Percentiles rank a stretch among this genome's conserved stretches.
Conservation (phyloP, 805 yeast genomes). For the Pichia nakasei region DNA sequence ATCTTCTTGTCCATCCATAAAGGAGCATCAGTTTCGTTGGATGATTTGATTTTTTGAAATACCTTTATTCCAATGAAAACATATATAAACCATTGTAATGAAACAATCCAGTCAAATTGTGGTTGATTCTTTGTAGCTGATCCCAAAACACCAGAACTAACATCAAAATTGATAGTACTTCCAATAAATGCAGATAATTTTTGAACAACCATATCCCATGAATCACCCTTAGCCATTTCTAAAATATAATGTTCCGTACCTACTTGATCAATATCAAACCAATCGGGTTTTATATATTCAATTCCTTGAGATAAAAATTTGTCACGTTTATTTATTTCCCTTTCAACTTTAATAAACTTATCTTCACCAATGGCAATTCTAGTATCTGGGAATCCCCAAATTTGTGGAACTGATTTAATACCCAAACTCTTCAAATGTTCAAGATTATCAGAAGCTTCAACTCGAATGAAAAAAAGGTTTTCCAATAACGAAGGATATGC, state of each 20-base stretch:
- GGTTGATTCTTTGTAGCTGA: background rate
- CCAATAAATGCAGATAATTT: constrained; percentile 7
- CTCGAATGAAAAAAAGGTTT: constrained; percentile 37
- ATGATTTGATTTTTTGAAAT: background rate
- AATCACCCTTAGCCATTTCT: constrained; percentile 10
- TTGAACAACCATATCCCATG: constrained; percentile 6
- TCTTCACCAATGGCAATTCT: constrained; percentile 6
- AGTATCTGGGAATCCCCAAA: constrained; percentile 51
- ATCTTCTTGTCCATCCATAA: constrained; percentile 9
- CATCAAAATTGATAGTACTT: constrained; percentile 3
- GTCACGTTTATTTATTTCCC: constrained; percentile 1
- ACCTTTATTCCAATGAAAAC: constrained; percentile 6
- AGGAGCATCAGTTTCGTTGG: background rate
- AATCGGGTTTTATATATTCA: constrained; percentile 1
- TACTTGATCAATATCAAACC: constrained; percentile 5
- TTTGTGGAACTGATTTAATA: constrained; percentile 49
- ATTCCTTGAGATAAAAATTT: constrained; percentile 1
- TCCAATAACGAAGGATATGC: constrained; percentile 34
- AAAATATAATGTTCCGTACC: constrained; percentile 13
- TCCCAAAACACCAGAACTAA: background rate
- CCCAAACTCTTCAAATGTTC: constrained; percentile 32
- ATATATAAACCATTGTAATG: constrained; percentile 6
- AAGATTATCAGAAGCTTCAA: constrained; percentile 42
- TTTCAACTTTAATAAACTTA: background rate
- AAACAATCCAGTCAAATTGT: constrained; percentile 4